Evolutionary conservation across 768 basidiomycete genomes (phyloP).

Genomic region (Tricholoma sp.): DNA sequence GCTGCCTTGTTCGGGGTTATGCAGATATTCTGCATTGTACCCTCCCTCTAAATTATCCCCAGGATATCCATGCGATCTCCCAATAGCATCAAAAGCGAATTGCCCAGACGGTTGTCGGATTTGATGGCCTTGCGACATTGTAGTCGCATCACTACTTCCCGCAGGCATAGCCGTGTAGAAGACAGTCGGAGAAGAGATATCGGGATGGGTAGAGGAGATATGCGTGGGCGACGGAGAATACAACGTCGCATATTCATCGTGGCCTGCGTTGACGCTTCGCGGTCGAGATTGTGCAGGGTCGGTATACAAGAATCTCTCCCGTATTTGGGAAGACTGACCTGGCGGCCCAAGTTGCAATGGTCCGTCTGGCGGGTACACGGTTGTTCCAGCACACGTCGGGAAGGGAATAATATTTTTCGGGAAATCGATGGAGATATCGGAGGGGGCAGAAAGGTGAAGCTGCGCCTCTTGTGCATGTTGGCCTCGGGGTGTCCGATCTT

Average conservation of each 20-base stretch:
- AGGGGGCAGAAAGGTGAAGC: background rate
- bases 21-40: background rate
- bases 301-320: slow-evolving; percentile 26
- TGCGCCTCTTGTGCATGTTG: slow-evolving; percentile 5
- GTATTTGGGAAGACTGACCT: slow-evolving; percentile 31
- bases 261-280: slow-evolving; percentile 23
- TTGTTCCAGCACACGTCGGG: slow-evolving; percentile 4
- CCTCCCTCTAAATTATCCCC: background rate
- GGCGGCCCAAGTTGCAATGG: slow-evolving; percentile 21
- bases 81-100: slow-evolving; percentile 34
- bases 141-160: slow-evolving; percentile 24
- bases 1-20: background rate
- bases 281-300: slow-evolving; percentile 19
- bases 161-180: slow-evolving; percentile 29
- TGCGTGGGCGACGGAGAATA: slow-evolving; percentile 9
- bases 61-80: slow-evolving; percentile 9
- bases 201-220: slow-evolving; percentile 8
- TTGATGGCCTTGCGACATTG: slow-evolving; percentile 10
- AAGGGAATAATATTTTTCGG: slow-evolving; percentile 5
- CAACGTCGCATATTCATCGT: slow-evolving; percentile 15
- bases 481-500: slow-evolving; percentile 3
- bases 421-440: background rate
- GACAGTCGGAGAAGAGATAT: slow-evolving; percentile 26
- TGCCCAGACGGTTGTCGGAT: slow-evolving; percentile 19
- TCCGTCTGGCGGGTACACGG: slow-evolving; percentile 6